Conservation (phyloP, 306 rosid genomes). For the Oemleria cerasiformis region DNA sequence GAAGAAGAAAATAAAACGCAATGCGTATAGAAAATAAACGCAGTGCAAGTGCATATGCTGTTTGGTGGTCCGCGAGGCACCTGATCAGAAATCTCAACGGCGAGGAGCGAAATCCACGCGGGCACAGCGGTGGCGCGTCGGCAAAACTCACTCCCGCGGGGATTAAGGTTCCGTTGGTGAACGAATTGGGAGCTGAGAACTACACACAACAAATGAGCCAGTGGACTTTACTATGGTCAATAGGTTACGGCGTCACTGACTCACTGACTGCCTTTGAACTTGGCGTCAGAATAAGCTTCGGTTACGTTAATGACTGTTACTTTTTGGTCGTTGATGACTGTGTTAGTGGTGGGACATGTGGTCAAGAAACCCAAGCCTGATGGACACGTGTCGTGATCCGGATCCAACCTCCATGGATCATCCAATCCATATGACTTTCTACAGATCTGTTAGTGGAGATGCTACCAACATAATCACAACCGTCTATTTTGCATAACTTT, state of each 20-base stretch:
- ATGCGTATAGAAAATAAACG: not conserved
- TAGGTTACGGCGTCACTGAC: not conserved
- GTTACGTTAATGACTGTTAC: too few species aligned
- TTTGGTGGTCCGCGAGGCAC: not conserved
- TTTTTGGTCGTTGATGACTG: not conserved
- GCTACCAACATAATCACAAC: too few species aligned
- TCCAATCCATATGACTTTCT: not conserved
- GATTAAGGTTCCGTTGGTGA: not conserved
- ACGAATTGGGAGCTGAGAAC: not conserved
- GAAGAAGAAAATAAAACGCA: not conserved
- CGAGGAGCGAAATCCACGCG: not conserved
- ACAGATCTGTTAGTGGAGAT: too few species aligned
- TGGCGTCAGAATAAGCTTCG: too few species aligned
- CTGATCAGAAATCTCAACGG: not conserved
- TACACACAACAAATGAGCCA: not conserved
- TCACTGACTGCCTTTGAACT: not conserved
- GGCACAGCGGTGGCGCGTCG: not conserved
- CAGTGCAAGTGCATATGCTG: not conserved
- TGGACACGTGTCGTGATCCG: not conserved
- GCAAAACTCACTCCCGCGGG: conserved; percentile 10
- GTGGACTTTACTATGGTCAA: not conserved
- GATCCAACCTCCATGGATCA: not conserved
- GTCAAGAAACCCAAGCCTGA: too few species aligned
- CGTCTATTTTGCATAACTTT: too few species aligned
- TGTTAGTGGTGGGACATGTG: not conserved